Base-by-base conservation (phyloP, 495 filamentous ascomycete species). In the Paragyromitra xinjiangensis region DNA sequence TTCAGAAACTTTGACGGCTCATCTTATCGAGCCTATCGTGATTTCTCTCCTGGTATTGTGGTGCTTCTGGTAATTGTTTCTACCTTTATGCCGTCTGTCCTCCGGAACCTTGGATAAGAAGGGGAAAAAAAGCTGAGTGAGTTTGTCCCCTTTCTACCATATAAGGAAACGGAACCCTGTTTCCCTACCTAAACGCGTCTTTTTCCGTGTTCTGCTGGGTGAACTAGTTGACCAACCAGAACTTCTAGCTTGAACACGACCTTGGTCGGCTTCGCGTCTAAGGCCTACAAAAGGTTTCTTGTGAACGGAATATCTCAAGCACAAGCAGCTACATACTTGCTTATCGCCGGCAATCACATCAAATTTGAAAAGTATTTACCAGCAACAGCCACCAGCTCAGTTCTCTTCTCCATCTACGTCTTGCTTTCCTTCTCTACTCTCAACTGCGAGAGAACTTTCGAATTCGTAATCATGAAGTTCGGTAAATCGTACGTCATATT, bases 401-500 rank as follows among this genome's bases (percentile, higher is more conserved):
- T 39, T 44, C 40, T 19, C 29, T 53, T 26, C 4, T 42, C n/a
- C 11, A 26, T 50, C 55, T 63, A 19, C 55, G 9, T 42, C 22
- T 8, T 69, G 8, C 3, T 40, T 26, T 58, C 34, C 50, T 7
- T 51, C 55, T 53, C 29, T 11, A 1, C 26, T 67, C 26, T 53
- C n/a, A 71, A 42, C 50, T 37, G 12, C 53, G 24, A 6, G 42
- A 45, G 63, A 51, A 12, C 12, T 29, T 29, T 2, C 16, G 12
- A 61, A 65, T 50, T 12, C 39, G 62, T 40, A 58, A 26, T 63
- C 45, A 79, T 79, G 77, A 79, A 79, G 61, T 79, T 79, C 26
- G 61, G 77, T 26, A 79, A 79, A 78, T 78, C 74, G 77, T 79
- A 71, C 51, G 77, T 78, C 77, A 72, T 78, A 14, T 26, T 16